Evolutionary conservation across 2,329 filamentous ascomycete species (phyloP).

Genomic region (Tricladium varicosporioides): DNA sequence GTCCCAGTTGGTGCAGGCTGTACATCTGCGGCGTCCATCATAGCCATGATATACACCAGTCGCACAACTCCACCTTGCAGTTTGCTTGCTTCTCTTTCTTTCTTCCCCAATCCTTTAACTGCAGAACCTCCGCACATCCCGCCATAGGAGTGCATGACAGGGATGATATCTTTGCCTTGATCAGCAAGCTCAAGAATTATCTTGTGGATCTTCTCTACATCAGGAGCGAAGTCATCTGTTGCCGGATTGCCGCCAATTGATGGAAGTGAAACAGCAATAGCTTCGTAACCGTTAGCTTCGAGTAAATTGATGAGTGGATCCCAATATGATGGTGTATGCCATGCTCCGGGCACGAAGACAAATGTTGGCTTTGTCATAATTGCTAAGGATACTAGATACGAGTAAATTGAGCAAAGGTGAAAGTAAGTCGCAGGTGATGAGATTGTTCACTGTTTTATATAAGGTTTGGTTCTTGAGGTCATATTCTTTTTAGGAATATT

Average conservation of each 20-base stretch:
- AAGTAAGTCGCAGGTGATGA: too few relatives aligned
- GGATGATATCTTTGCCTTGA: slow-evolving; percentile 9
- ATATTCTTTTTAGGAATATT: too few relatives aligned
- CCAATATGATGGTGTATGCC: slow-evolving; percentile 2
- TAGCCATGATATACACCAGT: slow-evolving; percentile 6
- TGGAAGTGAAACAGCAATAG: too few relatives aligned
- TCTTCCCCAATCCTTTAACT: background rate
- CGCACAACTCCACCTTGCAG: background rate
- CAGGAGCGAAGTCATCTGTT: too few relatives aligned
- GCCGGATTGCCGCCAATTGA: too few relatives aligned
- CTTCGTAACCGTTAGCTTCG: too few relatives aligned
- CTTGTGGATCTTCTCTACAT: too few relatives aligned
- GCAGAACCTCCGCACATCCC: slow-evolving; percentile 4
- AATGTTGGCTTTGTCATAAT: slow-evolving; percentile 1
- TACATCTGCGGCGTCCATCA: background rate
- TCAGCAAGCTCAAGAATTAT: background rate
- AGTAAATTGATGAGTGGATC: too few relatives aligned
- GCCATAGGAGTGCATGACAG: slow-evolving; percentile 8
- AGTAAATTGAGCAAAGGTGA: too few relatives aligned
- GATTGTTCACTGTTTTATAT: too few relatives aligned
- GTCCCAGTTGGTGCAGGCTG: too few relatives aligned
- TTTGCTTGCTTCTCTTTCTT: background rate
- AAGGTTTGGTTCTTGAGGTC: too few relatives aligned
- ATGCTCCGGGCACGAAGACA: background rate
- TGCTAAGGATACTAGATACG: background rate